A percentile compares a stretch with the other conserved stretches of the same genome.
phyloP scores from a whole-genome alignment of 202 grass and related monocot genomes.

The Panicum hallii region DNA sequence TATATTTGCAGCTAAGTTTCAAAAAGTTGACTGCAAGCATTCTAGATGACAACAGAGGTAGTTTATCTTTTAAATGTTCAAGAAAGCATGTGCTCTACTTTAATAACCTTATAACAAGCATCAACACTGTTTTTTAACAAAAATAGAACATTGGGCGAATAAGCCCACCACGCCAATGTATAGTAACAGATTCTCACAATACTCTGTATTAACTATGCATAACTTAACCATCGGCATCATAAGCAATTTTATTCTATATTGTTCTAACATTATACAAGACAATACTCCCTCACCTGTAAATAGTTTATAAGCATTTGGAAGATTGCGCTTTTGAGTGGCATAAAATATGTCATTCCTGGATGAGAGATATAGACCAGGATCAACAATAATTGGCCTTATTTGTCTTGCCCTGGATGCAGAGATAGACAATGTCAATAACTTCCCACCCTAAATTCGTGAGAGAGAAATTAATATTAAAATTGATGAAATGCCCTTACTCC shows the following conservation, averaged over 20 bases:
- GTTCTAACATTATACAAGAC: background rate
- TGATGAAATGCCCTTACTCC: conserved; percentile 68
- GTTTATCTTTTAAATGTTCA: background rate
- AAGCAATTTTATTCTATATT: conserved; percentile 1
- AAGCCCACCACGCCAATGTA: background rate
- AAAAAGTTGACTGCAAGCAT: background rate
- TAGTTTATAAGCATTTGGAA: conserved; percentile 81
- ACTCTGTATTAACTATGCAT: background rate
- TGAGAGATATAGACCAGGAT: conserved; percentile 89
- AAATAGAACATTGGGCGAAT: background rate
- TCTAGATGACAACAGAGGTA: background rate
- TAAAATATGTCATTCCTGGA: conserved; percentile 86
- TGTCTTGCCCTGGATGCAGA: conserved; percentile 65
- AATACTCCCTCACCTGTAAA: conserved; percentile 66
- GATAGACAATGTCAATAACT: conserved; percentile 39
- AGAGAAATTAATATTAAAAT: conserved; percentile 9
- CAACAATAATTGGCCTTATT: conserved; percentile 85
- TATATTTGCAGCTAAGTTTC: background rate
- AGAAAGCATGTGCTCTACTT: conserved; percentile 5
- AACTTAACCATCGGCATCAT: background rate
- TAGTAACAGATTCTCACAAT: conserved; percentile 11
- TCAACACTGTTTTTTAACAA: background rate
- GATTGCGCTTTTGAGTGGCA: conserved; percentile 89
- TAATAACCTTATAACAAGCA: conserved; percentile 28
- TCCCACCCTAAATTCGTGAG: conserved; percentile 23